phyloP scores from a whole-genome alignment of 805 yeast genomes.

The Ogataea ramenticola region DNA sequence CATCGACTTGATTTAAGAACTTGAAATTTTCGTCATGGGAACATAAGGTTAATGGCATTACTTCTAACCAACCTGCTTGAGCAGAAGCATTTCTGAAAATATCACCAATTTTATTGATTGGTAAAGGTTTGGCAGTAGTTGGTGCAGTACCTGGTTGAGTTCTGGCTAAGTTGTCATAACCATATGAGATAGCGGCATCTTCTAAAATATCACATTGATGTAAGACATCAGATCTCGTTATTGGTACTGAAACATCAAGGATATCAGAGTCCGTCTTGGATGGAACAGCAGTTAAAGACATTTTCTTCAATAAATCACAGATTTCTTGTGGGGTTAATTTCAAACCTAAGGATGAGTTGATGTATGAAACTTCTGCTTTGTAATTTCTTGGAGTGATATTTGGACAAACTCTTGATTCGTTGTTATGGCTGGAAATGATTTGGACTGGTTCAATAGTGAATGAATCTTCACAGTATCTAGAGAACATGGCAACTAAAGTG shows the following conservation, averaged over 20 bases:
- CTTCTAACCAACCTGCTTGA: slow-evolving; percentile 94
- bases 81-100: slow-evolving; percentile 86
- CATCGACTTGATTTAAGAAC: slow-evolving; percentile 69
- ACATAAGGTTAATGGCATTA: slow-evolving; percentile 88
- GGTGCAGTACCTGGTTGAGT: slow-evolving; percentile 73
- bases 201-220: slow-evolving; percentile 99
- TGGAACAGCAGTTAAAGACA: slow-evolving; percentile 68
- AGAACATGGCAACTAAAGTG: slow-evolving; percentile 92
- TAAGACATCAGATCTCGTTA: slow-evolving; percentile 90
- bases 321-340: slow-evolving; percentile 63
- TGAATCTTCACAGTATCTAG: slow-evolving; percentile 73
- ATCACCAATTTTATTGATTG: slow-evolving; percentile 85
- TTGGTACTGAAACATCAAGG: slow-evolving; percentile 70
- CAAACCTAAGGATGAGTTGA: slow-evolving; percentile 91
- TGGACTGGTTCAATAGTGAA: slow-evolving; percentile 88
- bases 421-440: slow-evolving; percentile 75
- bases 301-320: slow-evolving; percentile 58
- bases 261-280: slow-evolving; percentile 38
- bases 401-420: slow-evolving; percentile 71
- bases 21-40: slow-evolving; percentile 96
- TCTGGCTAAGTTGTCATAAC: slow-evolving; percentile 81
- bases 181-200: slow-evolving; percentile 95
- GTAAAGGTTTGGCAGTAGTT: slow-evolving; percentile 80
- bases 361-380: slow-evolving; percentile 72
- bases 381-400: slow-evolving; percentile 58